A percentile compares a stretch with the other conserved stretches of the same genome.
These are phyloP conservation scores for Diaporthe nobilis DNA, from an alignment of 2,329 filamentous ascomycete species.

Conservation along the genomic window DNA sequence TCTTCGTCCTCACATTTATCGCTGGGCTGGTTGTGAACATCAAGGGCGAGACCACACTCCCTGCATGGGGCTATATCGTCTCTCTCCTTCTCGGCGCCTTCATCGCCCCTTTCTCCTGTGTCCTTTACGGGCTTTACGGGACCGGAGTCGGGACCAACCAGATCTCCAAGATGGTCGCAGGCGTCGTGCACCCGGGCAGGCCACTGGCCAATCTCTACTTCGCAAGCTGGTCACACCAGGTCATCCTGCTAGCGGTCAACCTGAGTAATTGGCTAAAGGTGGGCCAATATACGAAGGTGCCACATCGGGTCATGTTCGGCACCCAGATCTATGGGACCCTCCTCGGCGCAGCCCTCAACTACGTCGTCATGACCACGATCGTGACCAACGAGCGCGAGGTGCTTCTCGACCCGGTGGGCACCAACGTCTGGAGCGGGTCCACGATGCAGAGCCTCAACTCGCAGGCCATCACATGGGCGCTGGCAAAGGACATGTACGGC, in stretches of 20 bases:
- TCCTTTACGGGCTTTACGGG: background rate
- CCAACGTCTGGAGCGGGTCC: slow-evolving; percentile 57
- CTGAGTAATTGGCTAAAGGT: slow-evolving; percentile 26
- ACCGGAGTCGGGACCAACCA: slow-evolving; percentile 18
- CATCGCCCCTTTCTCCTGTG: slow-evolving; percentile 2
- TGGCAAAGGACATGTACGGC: slow-evolving; percentile 53
- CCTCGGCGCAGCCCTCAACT: slow-evolving; percentile 56
- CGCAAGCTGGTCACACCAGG: slow-evolving; percentile 25
- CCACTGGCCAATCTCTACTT: slow-evolving; percentile 20
- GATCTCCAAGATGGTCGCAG: slow-evolving; percentile 26
- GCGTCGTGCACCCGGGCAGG: slow-evolving; percentile 15
- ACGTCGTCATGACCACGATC: slow-evolving; percentile 54
- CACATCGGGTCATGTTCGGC: slow-evolving; percentile 37
- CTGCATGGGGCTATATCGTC: slow-evolving; percentile 9
- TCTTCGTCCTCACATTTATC: slow-evolving; percentile 12
- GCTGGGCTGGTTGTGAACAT: slow-evolving; percentile 14
- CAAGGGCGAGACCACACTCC: slow-evolving; percentile 17
- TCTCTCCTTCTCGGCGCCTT: slow-evolving; percentile 15
- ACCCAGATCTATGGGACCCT: slow-evolving; percentile 51
- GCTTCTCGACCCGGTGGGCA: slow-evolving; percentile 53
- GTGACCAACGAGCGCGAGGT: slow-evolving; percentile 54
- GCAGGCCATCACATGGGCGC: slow-evolving; percentile 48
- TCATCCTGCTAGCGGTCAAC: background rate
- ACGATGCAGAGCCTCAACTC: slow-evolving; percentile 56
- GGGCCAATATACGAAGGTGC: slow-evolving; percentile 36